Base-by-base conservation (phyloP, 306 rosid genomes). In the Casuarina equisetifolia region DNA sequence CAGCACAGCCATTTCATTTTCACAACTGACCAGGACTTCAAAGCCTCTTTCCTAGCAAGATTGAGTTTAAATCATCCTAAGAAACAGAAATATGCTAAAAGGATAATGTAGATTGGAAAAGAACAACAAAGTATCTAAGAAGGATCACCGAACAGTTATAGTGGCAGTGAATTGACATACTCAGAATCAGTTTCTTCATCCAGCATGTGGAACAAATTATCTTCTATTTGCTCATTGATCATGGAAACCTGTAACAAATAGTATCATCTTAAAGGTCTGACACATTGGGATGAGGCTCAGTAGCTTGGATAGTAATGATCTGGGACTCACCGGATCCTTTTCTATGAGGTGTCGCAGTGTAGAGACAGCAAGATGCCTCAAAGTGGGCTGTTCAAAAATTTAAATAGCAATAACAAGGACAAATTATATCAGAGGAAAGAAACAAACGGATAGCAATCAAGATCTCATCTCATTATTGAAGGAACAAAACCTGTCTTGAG, bases 151-250 rank as follows among this genome's bases (percentile, higher is more conserved):
- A n/a, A 25, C 1, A 25, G 1, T 25, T 25, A 25, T 25, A 25
- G 32, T 25, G 32, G 32, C 32, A 25, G 1, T 25, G 32, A 25
- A 25, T 25, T 25, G 32, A 66, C 71, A 66, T 66, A 49, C 72
- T 80, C 10, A 57, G 97, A 82, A 88, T 95, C 96, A 73, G 98
- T 95, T 91, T 95, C 98, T 82, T 95, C 98, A 81, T 95, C 97
- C 84, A 95, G 90, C 97, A 95, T 92, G 82, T 82, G 88, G 91
- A 95, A 95, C 69, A 95, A 80, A 75, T 83, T 86, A 79, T 92
- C 98, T 82, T 95, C 98, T 78, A 92, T 92, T 83, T 92, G 93
- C 85, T 92, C 98, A 62, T 79, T 89, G 59, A 87, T 89, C 74
- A 95, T 78, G 12, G 97, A 91, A 69, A 83, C 98, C 98, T 95